Base-by-base conservation (phyloP, 805 yeast genomes). In the Monosporozyma aquatica region DNA sequence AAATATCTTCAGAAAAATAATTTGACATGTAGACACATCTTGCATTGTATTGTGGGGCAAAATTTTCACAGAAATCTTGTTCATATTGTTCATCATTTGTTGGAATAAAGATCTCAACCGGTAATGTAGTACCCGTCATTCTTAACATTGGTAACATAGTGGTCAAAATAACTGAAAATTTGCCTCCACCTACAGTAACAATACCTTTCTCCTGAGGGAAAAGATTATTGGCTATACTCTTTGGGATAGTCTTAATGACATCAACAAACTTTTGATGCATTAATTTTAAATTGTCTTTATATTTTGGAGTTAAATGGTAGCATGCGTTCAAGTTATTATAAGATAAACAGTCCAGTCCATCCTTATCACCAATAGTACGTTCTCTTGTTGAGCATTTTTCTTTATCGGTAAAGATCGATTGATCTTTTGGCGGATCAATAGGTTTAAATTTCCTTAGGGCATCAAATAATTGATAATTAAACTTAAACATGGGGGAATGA, bases 81-180 rank as follows among this genome's bases (percentile, higher is more conserved):
- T 76, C 70, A 54, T 85, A 92, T 53, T 76, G 83, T 54, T 83
- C 92, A 25, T 72, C 72, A 17, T 70, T 66, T 29, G 75, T 71
- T 7, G 95, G 94, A 49, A 87, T 76, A 49, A 85, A 72, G 8
- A 87, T 82, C 66, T 87, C 96, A 17, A 87, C 77, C 0, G 96
- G 95, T 28, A 82, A 61, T 11, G 69, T 70, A 3, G 83, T 76
- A 2, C 90, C 87, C 6, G 72, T 66, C 30, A 77, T 74, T 53
- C 95, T 67, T 40, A 87, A 51, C 37, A 68, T 61, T 47, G 67
- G 64, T 6, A 82, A 63, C 8, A 81, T 70, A 5, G 78, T 55
- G 22, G 79, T 60, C 1, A 82, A 68, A 22, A 82, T 60, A 75
- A 84, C 74, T 38, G 83, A 78, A 52, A 75, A 82, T 45, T 69